Percentiles rank a stretch among this genome's conserved stretches.
phyloP scores from a whole-genome alignment of 805 yeast species.

The Candida cerambycidarum region DNA sequence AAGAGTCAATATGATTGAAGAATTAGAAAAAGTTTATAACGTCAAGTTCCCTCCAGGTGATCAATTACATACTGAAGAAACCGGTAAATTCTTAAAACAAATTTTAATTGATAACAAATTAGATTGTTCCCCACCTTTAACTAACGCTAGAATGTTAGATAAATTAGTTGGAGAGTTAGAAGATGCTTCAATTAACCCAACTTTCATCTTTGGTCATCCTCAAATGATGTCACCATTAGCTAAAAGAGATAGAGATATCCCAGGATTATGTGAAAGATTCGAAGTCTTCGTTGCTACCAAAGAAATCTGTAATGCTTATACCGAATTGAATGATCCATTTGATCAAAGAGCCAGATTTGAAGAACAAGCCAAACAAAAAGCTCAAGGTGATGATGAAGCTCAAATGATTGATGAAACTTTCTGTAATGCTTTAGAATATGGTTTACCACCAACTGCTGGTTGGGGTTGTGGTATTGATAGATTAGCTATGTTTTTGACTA shows the following conservation, averaged over 20 bases:
- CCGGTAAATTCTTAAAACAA: slow-evolving; percentile 84
- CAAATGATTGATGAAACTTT: slow-evolving; percentile 94
- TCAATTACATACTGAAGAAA: slow-evolving; percentile 88
- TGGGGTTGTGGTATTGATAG: slow-evolving; percentile 99
- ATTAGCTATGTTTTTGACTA: slow-evolving; percentile 95
- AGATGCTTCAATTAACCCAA: slow-evolving; percentile 93
- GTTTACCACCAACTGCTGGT: slow-evolving; percentile 99
- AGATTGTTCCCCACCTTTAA: slow-evolving; percentile 89
- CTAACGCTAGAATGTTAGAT: slow-evolving; percentile 98
- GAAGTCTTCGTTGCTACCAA: slow-evolving; percentile 98
- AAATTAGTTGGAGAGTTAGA: slow-evolving; percentile 96
- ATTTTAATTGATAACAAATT: slow-evolving; percentile 75
- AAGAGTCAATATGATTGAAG: slow-evolving; percentile 96
- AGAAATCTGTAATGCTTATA: slow-evolving; percentile 97
- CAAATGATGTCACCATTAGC: slow-evolving; percentile 99
- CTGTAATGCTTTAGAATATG: slow-evolving; percentile 97
- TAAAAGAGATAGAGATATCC: slow-evolving; percentile 85
- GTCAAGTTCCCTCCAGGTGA: slow-evolving; percentile 96
- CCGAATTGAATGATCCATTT: slow-evolving; percentile 98
- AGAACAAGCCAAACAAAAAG: slow-evolving; percentile 99
- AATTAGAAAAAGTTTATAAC: slow-evolving; percentile 79
- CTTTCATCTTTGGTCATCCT: slow-evolving; percentile 97
- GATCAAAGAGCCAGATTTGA: slow-evolving; percentile 97
- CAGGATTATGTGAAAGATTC: slow-evolving; percentile 97
- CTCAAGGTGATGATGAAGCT: slow-evolving; percentile 98